phyloP scores from a whole-genome alignment of 306 rosid genomes.

The Dalbergia cultrata region DNA sequence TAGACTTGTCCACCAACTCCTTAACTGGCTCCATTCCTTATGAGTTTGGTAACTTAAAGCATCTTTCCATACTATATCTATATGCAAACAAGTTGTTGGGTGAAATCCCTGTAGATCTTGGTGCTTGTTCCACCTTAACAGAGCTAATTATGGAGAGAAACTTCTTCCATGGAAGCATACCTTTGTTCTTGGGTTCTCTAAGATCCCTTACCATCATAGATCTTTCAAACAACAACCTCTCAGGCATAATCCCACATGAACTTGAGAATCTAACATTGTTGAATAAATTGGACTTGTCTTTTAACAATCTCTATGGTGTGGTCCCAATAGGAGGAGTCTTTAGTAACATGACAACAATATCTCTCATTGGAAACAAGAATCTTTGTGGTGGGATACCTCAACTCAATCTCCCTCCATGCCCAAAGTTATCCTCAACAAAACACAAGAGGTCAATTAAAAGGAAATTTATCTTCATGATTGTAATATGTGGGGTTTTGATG shows the following conservation, averaged over 20 bases:
- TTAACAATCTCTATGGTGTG: too few species aligned
- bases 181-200: slow-evolving; percentile 13
- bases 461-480: too few species aligned
- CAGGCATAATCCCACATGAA: slow-evolving; percentile 23
- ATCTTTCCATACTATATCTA: slow-evolving; percentile 1
- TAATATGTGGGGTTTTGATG: too few species aligned
- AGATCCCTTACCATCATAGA: slow-evolving; percentile 22
- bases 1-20: too few species aligned
- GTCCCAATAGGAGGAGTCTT: slow-evolving; percentile 47
- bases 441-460: too few species aligned
- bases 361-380: slow-evolving; percentile 37
- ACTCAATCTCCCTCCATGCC: not conserved
- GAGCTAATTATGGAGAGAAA: not conserved
- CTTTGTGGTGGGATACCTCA: slow-evolving; percentile 53
- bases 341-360: slow-evolving; percentile 21
- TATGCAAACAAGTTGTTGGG: slow-evolving; percentile 13
- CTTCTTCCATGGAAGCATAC: slow-evolving; percentile 38
- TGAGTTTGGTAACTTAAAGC: slow-evolving; percentile 39
- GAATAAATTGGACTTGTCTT: slow-evolving; percentile 42
- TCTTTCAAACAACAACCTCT: slow-evolving; percentile 44
- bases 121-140: slow-evolving; percentile 7
- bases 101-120: slow-evolving; percentile 38
- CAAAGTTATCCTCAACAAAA: too few species aligned
- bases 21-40: slow-evolving; percentile 35
- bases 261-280: slow-evolving; percentile 23